Base-by-base conservation (phyloP, 2,329 filamentous ascomycete genomes). In the Xylariaceae sp. region DNA sequence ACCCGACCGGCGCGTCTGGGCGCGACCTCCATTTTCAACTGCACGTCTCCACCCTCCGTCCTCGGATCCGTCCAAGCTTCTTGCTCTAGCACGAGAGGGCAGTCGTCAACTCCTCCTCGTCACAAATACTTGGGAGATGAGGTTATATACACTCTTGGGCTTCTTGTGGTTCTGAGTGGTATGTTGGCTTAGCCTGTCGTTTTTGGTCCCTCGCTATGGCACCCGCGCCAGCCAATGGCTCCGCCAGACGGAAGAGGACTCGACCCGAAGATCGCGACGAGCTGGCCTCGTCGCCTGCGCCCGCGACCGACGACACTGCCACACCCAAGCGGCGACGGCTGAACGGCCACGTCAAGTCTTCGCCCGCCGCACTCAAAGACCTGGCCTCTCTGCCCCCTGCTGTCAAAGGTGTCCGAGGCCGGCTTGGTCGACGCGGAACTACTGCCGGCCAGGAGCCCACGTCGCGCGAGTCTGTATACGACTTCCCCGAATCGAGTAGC, bases 211-310 rank as follows among this genome's bases (percentile, higher is more conserved):
- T n/a, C n/a, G n/a, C n/a, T n/a, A n/a, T n/a, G n/a, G n/a, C n/a
- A n/a, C n/a, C n/a, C n/a, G n/a, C n/a, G n/a, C n/a, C n/a, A n/a
- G n/a, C n/a, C n/a, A n/a, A n/a, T n/a, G n/a, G 36, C 35, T 46
- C 44, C 13, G 39, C 40, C 32, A 45, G 49, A 33, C 46, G 46
- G 31, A 54, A 53, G 32, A 49, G 51, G 40, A 31, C 42, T 27
- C 44, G 37, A 34, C 40, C 40, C 28, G 42, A 47, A 28, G 41
- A 45, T 32, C n/a, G n/a, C n/a, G n/a, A n/a, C n/a, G 47, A 49
- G 19, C 29, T 32, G 11, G 38, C 38, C 22, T 45, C 45, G 12
- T 48, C 49, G 11, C 42, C 37, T 16, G 44, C 44, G 4, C 43
- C 49, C 17, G 40, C 44, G 5, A 39, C 44, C 11, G 42, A 34